Base-by-base conservation (phyloP, 2,329 filamentous ascomycete genomes). In the Stagonosporopsis cucurbitacearum region DNA sequence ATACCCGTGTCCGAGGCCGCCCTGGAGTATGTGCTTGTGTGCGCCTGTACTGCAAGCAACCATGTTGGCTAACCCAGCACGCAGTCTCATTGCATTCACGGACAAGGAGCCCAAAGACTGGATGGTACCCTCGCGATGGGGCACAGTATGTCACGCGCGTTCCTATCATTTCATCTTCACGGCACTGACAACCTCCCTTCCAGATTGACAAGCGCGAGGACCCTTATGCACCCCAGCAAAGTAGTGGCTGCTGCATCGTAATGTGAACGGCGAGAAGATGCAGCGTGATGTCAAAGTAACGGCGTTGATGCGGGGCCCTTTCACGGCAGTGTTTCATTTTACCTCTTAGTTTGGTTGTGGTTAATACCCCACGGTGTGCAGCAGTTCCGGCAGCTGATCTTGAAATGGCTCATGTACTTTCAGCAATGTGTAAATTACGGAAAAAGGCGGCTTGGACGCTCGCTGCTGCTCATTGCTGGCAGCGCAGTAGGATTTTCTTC, bases 41-140 rank as follows among this genome's bases (percentile, higher is more conserved):
- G 40, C 15, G 20, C 12, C 11, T 11, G 3, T 19, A 33, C 45
- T 17, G 19, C 40, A 19, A 2, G 30, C 41, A 47, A 30, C 36
- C 28, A 22, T 13, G 45, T 39, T 39, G 43, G 59, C 71, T 75
- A 68, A 73, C 67, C 28, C 37, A 28, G 28, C 48, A 26, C 37
- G 63, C 73, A 99, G 95, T 78, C 90, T 98, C 77, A 98, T 98
- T 77, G 91, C 92, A 68, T 98, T 98, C 82, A 98, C 94, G 80
- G 96, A 96, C 79, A 93, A 91, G 67, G 80, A 82, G 79, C 97
- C 95, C 69, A 90, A 94, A 78, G 95, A 99, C 78, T 98, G 96
- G 82, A 98, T 99, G 95, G 93, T 98, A 54, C 93, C 93, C 47
- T 96, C 92, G 50, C 91, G 96, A 77, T 99, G 95, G 95, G 94